phyloP scores from a whole-genome alignment of 2,329 filamentous ascomycete species.

The Kalmusia sp. region DNA sequence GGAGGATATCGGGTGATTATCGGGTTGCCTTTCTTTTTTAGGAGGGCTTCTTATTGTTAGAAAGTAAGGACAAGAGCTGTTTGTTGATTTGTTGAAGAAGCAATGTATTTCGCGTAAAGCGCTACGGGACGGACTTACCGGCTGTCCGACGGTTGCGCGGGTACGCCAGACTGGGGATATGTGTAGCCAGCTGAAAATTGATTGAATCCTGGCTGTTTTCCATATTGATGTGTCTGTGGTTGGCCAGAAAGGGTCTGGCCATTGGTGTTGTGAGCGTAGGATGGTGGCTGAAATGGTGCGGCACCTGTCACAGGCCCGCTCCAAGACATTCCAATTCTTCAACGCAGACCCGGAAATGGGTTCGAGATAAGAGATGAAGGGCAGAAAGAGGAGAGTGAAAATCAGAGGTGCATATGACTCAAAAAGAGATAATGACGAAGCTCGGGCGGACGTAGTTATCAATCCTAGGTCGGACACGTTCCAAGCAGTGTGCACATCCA shows the following conservation, averaged over 20 bases:
- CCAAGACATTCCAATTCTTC: conserved; percentile 43
- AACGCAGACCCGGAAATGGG: background rate
- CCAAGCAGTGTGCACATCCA: conserved; percentile 5
- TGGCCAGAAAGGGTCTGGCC: conserved; percentile 35
- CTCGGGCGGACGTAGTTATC: background rate
- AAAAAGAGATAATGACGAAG: background rate
- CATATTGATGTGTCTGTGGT: conserved; percentile 37
- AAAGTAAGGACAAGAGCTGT: too few relatives aligned
- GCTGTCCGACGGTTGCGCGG: conserved; percentile 34
- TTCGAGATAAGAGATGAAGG: background rate
- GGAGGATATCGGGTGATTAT: conserved; percentile 59
- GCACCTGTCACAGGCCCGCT: conserved; percentile 40
- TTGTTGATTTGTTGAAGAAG: too few relatives aligned
- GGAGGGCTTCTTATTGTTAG: conserved; percentile 35
- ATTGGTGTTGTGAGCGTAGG: conserved; percentile 34
- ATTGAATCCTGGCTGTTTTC: conserved; percentile 37
- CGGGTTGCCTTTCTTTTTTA: conserved; percentile 57
- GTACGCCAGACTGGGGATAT: conserved; percentile 30
- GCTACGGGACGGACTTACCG: conserved; percentile 33
- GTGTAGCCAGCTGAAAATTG: conserved; percentile 36
- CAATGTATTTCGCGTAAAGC: background rate
- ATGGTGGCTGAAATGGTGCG: conserved; percentile 42
- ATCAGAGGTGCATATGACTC: background rate
- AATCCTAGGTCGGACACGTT: conserved; percentile 5
- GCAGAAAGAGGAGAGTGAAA: background rate